phyloP scores from a whole-genome alignment of 2,329 filamentous ascomycete species.

The Orbilia oligospora region DNA sequence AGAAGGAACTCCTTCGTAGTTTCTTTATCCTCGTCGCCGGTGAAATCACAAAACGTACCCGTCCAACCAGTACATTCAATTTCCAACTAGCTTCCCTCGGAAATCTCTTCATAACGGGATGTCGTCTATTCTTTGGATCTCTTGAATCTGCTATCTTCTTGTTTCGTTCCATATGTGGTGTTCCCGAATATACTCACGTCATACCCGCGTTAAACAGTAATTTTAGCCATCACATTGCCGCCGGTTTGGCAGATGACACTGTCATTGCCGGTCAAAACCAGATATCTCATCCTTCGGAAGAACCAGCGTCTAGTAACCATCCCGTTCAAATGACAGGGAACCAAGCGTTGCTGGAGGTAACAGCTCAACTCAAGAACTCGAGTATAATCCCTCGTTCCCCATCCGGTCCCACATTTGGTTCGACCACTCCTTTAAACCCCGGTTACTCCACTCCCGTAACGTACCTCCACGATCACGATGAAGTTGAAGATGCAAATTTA shows the following conservation, averaged over 20 bases:
- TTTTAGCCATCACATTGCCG: constrained; percentile 94
- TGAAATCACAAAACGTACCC: constrained; percentile 82
- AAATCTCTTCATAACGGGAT: constrained; percentile 85
- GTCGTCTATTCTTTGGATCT: constrained; percentile 89
- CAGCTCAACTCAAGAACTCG: constrained; percentile 35
- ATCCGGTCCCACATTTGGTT: constrained; percentile 54
- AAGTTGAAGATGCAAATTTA: constrained; percentile 83
- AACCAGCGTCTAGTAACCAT: constrained; percentile 69
- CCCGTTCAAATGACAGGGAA: constrained; percentile 27
- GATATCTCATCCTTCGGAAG: constrained; percentile 85
- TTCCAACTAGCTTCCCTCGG: constrained; percentile 83
- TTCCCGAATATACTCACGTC: constrained; percentile 81
- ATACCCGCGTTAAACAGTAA: constrained; percentile 94
- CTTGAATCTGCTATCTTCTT: constrained; percentile 95
- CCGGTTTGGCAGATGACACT: constrained; percentile 80
- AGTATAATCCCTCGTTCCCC: constrained; percentile 38
- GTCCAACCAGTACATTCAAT: constrained; percentile 81
- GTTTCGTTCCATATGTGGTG: constrained; percentile 86
- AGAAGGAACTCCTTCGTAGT: constrained; percentile 82
- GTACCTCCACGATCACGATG: constrained; percentile 69
- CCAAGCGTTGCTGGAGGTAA: constrained; percentile 66
- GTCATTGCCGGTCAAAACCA: constrained; percentile 92
- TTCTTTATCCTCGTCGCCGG: constrained; percentile 77
- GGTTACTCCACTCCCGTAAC: constrained; percentile 63
- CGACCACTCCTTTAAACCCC: constrained; percentile 54